These are phyloP conservation scores for Puccinia novopanici DNA, from an alignment of 1,284 basidiomycete genomes.

Conservation along the genomic window DNA sequence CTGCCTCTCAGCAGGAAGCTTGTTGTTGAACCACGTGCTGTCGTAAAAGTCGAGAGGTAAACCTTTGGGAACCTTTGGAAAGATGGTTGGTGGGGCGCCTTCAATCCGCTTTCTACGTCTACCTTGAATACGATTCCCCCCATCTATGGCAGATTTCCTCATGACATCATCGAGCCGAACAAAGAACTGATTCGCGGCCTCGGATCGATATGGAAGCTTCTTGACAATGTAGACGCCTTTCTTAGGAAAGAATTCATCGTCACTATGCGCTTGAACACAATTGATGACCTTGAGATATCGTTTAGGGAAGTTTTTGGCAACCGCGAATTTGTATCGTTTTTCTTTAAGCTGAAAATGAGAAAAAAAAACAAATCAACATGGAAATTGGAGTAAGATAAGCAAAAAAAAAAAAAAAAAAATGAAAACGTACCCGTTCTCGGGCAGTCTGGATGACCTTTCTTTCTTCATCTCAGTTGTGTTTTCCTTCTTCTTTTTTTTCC, in stretches of 20 bases:
- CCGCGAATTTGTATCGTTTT: not conserved
- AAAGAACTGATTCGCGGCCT: conserved; percentile 6
- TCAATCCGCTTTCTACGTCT: not conserved
- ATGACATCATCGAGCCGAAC: not conserved
- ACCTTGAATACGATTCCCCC: not conserved
- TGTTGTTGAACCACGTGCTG: conserved; percentile 7
- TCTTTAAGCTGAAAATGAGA: too few species aligned
- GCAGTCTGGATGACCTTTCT: not conserved
- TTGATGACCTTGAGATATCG: not conserved
- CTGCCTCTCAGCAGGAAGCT: not conserved
- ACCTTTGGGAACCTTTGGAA: conserved; percentile 21
- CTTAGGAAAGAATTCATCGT: conserved; percentile 10
- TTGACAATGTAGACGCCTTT: not conserved
- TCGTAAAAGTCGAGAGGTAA: conserved; percentile 36
- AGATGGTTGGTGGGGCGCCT: not conserved
- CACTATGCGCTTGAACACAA: not conserved
- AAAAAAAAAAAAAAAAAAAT: not conserved
- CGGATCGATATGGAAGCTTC: conserved; percentile 2
- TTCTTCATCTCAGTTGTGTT: not conserved
- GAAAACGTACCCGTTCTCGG: conserved; percentile 9
- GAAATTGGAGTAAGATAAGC: not conserved
- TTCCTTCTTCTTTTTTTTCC: not conserved
- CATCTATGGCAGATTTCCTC: not conserved
- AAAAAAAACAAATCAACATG: too few species aligned
- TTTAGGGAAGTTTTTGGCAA: conserved; percentile 12